Evolutionary conservation across 2,329 filamentous ascomycete species (phyloP).

Genomic region (Aspergillus versicolor): DNA sequence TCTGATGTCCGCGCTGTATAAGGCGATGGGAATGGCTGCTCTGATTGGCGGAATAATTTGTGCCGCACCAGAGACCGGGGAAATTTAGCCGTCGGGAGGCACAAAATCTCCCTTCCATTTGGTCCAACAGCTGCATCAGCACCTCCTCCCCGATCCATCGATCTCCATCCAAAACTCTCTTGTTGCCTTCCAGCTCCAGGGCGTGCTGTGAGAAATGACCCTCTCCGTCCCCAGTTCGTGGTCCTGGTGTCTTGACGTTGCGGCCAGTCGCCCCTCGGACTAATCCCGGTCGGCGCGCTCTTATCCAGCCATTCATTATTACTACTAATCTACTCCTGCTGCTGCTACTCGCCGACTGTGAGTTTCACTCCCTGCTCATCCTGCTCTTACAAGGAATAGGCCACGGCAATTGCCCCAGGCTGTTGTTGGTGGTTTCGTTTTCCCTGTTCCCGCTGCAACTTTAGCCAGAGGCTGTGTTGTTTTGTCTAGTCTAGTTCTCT

Average conservation of each 20-base stretch:
- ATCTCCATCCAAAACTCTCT: conserved; percentile 2
- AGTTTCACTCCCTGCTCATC: neutral
- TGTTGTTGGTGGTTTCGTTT: neutral
- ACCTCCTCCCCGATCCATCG: conserved; percentile 6
- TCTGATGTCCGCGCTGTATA: neutral
- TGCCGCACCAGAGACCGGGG: conserved; percentile 24
- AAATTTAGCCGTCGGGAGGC: conserved; percentile 22
- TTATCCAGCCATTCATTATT: neutral
- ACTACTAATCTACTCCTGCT: neutral
- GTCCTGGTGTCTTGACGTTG: neutral
- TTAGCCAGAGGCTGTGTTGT: no score
- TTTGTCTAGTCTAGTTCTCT: no score
- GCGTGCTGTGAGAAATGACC: conserved; percentile 1
- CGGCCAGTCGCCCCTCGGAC: conserved; percentile 1
- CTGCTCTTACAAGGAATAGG: neutral
- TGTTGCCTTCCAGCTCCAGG: neutral
- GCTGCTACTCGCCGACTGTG: neutral
- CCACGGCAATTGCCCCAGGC: neutral
- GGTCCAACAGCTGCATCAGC: neutral
- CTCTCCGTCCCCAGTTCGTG: neutral
- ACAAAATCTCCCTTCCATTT: conserved; percentile 11
- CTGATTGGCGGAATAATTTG: conserved; percentile 37
- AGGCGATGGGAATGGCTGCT: neutral
- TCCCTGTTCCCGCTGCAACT: neutral
- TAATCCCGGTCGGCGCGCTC: conserved; percentile 4